These are phyloP conservation scores for Xylaria sp. DNA, from an alignment of 2,329 filamentous ascomycete genomes.

Conservation along the genomic window DNA sequence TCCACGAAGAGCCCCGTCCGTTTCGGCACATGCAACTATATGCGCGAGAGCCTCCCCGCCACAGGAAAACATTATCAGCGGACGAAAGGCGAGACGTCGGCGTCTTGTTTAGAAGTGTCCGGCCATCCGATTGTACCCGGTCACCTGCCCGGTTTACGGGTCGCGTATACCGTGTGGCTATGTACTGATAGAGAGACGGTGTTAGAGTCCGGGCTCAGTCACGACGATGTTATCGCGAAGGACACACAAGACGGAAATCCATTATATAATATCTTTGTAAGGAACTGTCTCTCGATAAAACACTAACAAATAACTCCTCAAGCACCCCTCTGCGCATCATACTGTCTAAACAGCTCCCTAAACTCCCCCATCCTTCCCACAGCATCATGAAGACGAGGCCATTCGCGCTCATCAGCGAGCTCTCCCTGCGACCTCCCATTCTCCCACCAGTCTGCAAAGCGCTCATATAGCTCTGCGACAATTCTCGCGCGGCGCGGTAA, in stretches of 20 bases:
- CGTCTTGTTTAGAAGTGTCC: slow-evolving; percentile 1
- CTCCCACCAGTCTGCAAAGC: slow-evolving; percentile 54
- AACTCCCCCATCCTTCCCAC: slow-evolving; percentile 39
- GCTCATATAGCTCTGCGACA: slow-evolving; percentile 67
- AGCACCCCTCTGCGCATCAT: slow-evolving; percentile 24
- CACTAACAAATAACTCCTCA: neutral
- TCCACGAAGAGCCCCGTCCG: neutral
- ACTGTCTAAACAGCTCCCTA: slow-evolving; percentile 40
- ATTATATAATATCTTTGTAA: neutral
- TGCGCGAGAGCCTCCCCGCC: neutral
- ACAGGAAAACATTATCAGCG: neutral
- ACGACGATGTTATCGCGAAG: neutral
- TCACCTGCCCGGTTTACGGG: too few relatives aligned
- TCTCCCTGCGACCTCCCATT: slow-evolving; percentile 31
- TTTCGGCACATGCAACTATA: neutral
- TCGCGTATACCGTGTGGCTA: neutral
- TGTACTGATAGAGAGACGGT: neutral
- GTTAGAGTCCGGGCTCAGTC: neutral
- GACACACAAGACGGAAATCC: neutral
- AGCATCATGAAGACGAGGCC: slow-evolving; percentile 54
- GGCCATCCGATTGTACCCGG: neutral
- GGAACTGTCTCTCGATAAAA: neutral
- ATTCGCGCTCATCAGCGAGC: slow-evolving; percentile 45
- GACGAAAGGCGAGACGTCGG: neutral
- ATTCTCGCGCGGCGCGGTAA: slow-evolving; percentile 57